Evolutionary conservation across 2,329 filamentous ascomycete species (phyloP), one percentile per base, ranked within the genome.

Genomic region (Fusarium sp.): DNA sequence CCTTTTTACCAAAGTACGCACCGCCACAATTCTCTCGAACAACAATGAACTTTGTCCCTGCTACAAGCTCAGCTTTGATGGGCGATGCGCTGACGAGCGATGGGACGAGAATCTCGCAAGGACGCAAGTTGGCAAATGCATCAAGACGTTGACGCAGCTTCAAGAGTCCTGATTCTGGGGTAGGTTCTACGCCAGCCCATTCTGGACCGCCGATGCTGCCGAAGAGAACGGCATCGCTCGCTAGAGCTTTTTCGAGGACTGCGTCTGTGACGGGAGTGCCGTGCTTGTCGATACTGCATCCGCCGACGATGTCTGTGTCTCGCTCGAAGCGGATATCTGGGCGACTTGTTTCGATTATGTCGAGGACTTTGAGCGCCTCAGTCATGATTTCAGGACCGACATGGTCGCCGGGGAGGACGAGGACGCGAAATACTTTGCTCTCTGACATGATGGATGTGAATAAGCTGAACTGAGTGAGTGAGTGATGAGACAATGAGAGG

Each of bases 1-100:
- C 78, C 71, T 87, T 87, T 20, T 82, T 74, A 14, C 86, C 86
- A 75, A 85, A 87, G 72, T 86, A 87, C 4, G 85, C 84, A 15
- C 86, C 86, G 12, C 85, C 85, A 67, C 84, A 86, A 69, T 87
- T 86, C 76, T 88, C 86, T 22, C 85, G 78, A 20, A 87, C 82
- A 6, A 87, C 80, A 67, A 87, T 83, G 72, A 87, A 86, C 63
- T 86, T 82, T 24, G 84, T 84, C 10, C 83, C 86, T 2, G 75
- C 70, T 30, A 86, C 84, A 24, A 86, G 78, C 13, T 84, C 82
- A 5, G 81, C 71, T 68, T 85, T 86, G 65, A 88, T 81, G 2
- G 86, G 85, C 2, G 83, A 84, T 22, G 82, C 77, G 12, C 79
- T 78, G 20, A 82, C 78, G 0, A 83, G 75, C 6, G 84, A 83